Percentiles rank a stretch among this genome's conserved stretches.
phyloP scores from a whole-genome alignment of 768 basidiomycete genomes.

The Termitomyces titanicus region DNA sequence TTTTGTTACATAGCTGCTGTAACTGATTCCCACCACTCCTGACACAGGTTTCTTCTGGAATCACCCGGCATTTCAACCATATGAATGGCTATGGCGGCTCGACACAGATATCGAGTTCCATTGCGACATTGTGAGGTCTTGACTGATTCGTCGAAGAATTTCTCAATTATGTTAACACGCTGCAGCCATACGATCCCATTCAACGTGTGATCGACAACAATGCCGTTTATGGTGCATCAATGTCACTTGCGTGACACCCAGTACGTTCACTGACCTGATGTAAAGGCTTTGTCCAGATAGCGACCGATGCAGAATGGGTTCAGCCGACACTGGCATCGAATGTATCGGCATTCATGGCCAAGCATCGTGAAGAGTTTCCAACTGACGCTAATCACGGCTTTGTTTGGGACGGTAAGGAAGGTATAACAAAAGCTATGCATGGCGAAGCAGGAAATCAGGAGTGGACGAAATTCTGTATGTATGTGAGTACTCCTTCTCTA shows the following conservation, averaged over 20 bases:
- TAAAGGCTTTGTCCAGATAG: slow-evolving; percentile 25
- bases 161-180: not conserved
- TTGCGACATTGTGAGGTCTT: slow-evolving; percentile 24
- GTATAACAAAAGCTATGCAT: slow-evolving; percentile 19
- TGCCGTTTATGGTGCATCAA: slow-evolving; percentile 21
- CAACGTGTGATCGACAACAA: slow-evolving; percentile 19
- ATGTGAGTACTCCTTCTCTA: slow-evolving; percentile 20
- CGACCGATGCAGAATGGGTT: slow-evolving; percentile 23
- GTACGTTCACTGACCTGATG: not conserved
- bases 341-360: slow-evolving; percentile 21
- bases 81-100: slow-evolving; percentile 28
- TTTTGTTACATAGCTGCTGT: not conserved
- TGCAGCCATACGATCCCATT: slow-evolving; percentile 26
- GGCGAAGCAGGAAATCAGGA: slow-evolving; percentile 23
- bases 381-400: slow-evolving; percentile 23
- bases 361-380: slow-evolving; percentile 10
- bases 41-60: slow-evolving; percentile 25
- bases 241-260: not conserved
- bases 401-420: slow-evolving; percentile 18
- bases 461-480: slow-evolving; percentile 24
- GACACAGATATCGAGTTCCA: slow-evolving; percentile 30
- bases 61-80: slow-evolving; percentile 21
- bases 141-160: not conserved
- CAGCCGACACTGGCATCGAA: slow-evolving; percentile 25
- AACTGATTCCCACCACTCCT: not conserved